phyloP scores from a whole-genome alignment of 1,284 basidiomycete species.

The Austroboletus sp. region DNA sequence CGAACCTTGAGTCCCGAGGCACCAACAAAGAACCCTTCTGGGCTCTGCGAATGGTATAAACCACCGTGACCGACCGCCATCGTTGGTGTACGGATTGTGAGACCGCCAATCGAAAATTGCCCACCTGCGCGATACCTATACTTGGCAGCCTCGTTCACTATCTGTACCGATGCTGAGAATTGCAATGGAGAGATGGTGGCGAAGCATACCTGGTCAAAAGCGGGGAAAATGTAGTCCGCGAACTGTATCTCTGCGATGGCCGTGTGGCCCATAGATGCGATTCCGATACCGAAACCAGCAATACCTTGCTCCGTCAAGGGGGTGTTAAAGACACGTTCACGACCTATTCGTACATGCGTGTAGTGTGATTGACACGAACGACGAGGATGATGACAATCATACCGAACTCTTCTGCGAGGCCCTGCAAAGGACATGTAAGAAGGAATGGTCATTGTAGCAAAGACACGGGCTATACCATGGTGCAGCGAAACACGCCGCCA shows the following conservation, averaged over 20 bases:
- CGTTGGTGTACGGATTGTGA: slow-evolving; percentile 83
- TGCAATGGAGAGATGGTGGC: neutral
- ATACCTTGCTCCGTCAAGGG: slow-evolving; percentile 92
- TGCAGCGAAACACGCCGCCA: slow-evolving; percentile 87
- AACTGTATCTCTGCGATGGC: slow-evolving; percentile 93
- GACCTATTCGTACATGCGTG: slow-evolving; percentile 42
- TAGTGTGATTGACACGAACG: slow-evolving; percentile 1
- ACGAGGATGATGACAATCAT: slow-evolving; percentile 11
- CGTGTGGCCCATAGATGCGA: slow-evolving; percentile 89
- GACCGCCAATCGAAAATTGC: slow-evolving; percentile 71
- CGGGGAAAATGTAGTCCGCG: slow-evolving; percentile 82
- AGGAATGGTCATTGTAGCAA: neutral
- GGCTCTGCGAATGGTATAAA: slow-evolving; percentile 89
- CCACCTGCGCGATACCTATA: slow-evolving; percentile 86
- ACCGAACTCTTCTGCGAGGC: slow-evolving; percentile 90
- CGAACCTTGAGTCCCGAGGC: slow-evolving; percentile 81
- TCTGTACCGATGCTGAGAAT: slow-evolving; percentile 38
- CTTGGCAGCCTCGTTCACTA: slow-evolving; percentile 95
- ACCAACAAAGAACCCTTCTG: slow-evolving; percentile 90
- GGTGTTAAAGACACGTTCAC: slow-evolving; percentile 92
- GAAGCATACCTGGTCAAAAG: slow-evolving; percentile 75
- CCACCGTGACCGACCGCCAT: slow-evolving; percentile 92
- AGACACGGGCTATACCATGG: slow-evolving; percentile 49
- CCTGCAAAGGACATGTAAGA: slow-evolving; percentile 39
- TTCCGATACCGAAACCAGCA: slow-evolving; percentile 87